Conservation (phyloP, 768 basidiomycete species). For the Kwoniella heveanensis region DNA sequence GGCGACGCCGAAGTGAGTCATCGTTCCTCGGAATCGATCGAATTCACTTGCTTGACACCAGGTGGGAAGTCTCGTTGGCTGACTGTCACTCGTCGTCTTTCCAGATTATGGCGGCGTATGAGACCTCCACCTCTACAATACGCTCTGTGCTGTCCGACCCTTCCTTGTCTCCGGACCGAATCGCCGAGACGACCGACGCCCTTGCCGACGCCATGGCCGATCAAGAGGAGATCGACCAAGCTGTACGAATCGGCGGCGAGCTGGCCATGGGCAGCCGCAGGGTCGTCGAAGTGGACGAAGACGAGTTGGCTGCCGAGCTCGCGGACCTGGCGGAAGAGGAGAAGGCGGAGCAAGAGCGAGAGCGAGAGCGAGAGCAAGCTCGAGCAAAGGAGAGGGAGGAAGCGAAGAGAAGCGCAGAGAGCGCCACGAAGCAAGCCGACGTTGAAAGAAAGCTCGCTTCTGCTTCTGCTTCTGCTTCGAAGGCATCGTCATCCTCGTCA, state of each 20-base stretch:
- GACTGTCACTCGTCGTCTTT: conserved; percentile 5
- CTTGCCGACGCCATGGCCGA: conserved; percentile 80
- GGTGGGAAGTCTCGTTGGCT: too few relatives aligned
- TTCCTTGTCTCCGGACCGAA: conserved; percentile 70
- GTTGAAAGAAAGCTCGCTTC: neutral
- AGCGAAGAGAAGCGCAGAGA: conserved; percentile 8
- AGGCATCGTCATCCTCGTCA: too few relatives aligned
- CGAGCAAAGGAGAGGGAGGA: conserved; percentile 22
- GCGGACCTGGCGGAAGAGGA: conserved; percentile 62
- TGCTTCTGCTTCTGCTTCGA: neutral
- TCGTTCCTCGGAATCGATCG: neutral
- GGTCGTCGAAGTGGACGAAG: conserved; percentile 59
- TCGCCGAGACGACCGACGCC: conserved; percentile 85
- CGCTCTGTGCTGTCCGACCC: conserved; percentile 76
- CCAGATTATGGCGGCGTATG: conserved; percentile 83
- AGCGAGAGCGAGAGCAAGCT: conserved; percentile 28
- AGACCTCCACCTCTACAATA: conserved; percentile 77
- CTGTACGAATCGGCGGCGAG: conserved; percentile 70
- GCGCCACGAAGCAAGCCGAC: conserved; percentile 16
- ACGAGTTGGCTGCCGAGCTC: conserved; percentile 69
- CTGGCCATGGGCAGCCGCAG: conserved; percentile 60
- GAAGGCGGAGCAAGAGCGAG: conserved; percentile 52
- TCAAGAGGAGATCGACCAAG: conserved; percentile 78
- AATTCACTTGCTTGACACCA: too few relatives aligned
- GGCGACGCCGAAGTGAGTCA: conserved; percentile 76